phyloP scores from a whole-genome alignment of 495 filamentous ascomycete genomes.

The Podospora pseudopauciseta region DNA sequence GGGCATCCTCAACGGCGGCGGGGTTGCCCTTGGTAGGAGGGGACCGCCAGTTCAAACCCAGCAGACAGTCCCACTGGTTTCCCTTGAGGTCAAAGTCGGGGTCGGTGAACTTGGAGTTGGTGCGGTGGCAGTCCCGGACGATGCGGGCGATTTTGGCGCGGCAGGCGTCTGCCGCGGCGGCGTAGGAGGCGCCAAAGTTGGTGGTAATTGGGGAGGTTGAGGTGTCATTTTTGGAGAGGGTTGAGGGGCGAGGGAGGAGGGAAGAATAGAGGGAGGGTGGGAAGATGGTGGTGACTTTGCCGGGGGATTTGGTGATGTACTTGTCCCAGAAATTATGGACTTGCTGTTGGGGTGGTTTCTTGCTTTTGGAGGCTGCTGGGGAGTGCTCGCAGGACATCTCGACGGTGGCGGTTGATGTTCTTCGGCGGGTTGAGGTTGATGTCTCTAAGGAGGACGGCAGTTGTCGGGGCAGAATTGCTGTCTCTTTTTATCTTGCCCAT shows the following conservation, averaged over 20 bases:
- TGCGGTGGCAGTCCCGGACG: slow-evolving; percentile 62
- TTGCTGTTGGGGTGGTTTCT: slow-evolving; percentile 61
- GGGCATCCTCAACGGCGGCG: neutral
- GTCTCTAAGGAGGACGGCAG: no score
- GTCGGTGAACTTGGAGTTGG: slow-evolving; percentile 77
- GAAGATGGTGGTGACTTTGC: slow-evolving; percentile 40
- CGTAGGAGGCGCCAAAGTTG: slow-evolving; percentile 49
- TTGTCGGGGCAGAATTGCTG: no score
- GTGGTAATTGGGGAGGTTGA: slow-evolving; percentile 17
- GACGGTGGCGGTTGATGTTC: no score
- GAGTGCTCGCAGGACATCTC: no score
- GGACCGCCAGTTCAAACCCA: slow-evolving; percentile 23
- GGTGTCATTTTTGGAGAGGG: slow-evolving; percentile 1
- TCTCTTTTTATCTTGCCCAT: no score
- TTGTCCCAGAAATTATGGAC: slow-evolving; percentile 76
- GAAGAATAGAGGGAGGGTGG: slow-evolving; percentile 8
- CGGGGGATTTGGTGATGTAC: slow-evolving; percentile 63
- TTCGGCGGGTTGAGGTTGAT: no score
- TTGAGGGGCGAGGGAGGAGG: slow-evolving; percentile 24
- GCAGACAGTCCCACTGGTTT: slow-evolving; percentile 32
- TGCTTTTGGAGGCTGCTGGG: neutral
- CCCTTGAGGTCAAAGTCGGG: slow-evolving; percentile 71
- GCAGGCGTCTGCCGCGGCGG: slow-evolving; percentile 61
- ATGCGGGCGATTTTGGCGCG: slow-evolving; percentile 63
- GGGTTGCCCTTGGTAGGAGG: slow-evolving; percentile 1